A percentile compares a stretch with the other conserved stretches of the same genome.
These are phyloP conservation scores for Mycena maculata DNA, from an alignment of 768 basidiomycete genomes.

Conservation along the genomic window DNA sequence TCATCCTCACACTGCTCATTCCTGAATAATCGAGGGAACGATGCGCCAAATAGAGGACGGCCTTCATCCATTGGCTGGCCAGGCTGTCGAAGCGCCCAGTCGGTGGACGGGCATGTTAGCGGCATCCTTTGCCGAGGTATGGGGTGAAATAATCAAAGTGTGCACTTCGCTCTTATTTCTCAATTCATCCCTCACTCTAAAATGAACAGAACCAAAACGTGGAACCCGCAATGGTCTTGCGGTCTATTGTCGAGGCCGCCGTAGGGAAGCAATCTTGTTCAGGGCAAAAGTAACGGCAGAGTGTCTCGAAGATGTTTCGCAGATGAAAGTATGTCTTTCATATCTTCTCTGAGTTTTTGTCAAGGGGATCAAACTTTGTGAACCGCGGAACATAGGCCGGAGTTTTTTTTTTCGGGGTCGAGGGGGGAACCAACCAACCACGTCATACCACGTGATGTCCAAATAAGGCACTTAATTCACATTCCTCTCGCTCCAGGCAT, in stretches of 20 bases:
- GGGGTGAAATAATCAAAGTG: neutral
- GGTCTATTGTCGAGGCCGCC: neutral
- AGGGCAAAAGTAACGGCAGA: neutral
- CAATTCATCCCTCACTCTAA: neutral
- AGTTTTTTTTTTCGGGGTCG: too few relatives aligned
- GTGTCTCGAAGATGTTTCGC: neutral
- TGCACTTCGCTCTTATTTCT: neutral
- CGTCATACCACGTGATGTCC: too few relatives aligned
- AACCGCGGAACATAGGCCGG: too few relatives aligned
- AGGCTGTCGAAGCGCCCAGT: neutral
- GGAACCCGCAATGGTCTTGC: neutral
- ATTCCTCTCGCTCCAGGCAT: too few relatives aligned
- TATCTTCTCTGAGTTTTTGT: too few relatives aligned
- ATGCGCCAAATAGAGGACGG: neutral
- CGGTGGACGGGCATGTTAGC: neutral
- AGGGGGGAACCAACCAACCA: too few relatives aligned
- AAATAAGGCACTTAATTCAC: too few relatives aligned
- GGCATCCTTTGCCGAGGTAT: neutral
- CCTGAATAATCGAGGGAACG: neutral
- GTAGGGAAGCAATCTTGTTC: neutral
- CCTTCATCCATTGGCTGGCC: neutral
- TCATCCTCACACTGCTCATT: neutral
- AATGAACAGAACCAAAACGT: neutral
- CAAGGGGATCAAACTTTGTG: too few relatives aligned
- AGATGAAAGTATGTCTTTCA: neutral